Percentiles rank a stretch among this genome's conserved stretches.
Conservation (phyloP, 192 early-diverging fungal genomes). For the Gryganskiella cystojenkinii region DNA sequence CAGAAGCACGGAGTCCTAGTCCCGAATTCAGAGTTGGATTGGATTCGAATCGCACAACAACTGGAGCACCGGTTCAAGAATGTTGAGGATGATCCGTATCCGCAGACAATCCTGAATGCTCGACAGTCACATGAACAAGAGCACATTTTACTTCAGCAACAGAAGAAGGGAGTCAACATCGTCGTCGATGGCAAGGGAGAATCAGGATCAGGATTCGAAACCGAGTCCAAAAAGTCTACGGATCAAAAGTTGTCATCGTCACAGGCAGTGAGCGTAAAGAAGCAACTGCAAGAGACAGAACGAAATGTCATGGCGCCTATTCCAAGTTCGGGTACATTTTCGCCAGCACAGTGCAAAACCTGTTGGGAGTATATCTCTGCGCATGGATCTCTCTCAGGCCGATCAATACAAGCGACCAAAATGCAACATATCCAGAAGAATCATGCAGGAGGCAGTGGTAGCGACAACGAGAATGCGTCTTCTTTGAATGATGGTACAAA, state of each 20-base stretch:
- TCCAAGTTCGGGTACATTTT: not conserved
- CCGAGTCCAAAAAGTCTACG: too few relatives aligned
- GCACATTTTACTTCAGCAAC: too few relatives aligned
- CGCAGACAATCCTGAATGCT: too few relatives aligned
- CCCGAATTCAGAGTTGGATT: slow-evolving; percentile 26
- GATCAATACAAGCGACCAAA: not conserved
- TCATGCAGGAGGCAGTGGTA: not conserved
- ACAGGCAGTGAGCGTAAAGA: not conserved
- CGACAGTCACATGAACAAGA: too few relatives aligned
- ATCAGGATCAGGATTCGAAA: too few relatives aligned
- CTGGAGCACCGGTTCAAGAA: not conserved
- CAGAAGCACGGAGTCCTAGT: slow-evolving; percentile 30
- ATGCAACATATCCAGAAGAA: not conserved
- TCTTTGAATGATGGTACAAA: too few relatives aligned
- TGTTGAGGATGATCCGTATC: not conserved
- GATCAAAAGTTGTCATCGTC: too few relatives aligned
- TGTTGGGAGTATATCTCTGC: slow-evolving; percentile 34
- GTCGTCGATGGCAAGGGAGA: too few relatives aligned
- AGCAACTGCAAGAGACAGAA: not conserved
- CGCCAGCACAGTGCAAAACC: slow-evolving; percentile 24
- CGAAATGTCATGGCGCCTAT: not conserved
- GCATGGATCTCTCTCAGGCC: not conserved
- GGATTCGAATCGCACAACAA: slow-evolving; percentile 13
- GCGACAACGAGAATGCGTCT: not conserved
- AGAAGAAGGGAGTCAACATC: too few relatives aligned